Evolutionary conservation across 176 grass and related monocot species (phyloP).

Genomic region (Triticum urartu): DNA sequence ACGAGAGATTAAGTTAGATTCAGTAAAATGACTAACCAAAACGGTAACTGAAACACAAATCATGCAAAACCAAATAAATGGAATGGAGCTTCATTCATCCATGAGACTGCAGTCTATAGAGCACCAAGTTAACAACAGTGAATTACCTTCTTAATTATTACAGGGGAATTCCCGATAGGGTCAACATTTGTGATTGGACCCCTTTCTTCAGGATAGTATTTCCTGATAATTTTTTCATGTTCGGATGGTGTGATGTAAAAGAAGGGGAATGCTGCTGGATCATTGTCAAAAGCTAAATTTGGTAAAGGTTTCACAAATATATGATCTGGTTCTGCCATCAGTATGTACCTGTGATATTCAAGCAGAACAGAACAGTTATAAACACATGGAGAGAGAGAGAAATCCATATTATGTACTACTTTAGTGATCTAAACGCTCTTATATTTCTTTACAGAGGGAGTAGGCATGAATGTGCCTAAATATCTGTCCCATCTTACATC

Average conservation of each 20-base stretch:
- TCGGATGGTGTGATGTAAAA: conserved; percentile 87
- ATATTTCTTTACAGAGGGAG: too few relatives aligned
- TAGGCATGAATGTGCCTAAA: conserved; percentile 11
- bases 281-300: conserved; percentile 62
- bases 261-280: conserved; percentile 81
- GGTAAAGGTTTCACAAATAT: conserved; percentile 89
- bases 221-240: conserved; percentile 77
- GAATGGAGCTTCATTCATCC: conserved; percentile 2
- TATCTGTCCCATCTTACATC: background rate
- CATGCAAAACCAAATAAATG: background rate
- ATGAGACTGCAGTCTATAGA: background rate
- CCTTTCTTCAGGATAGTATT: conserved; percentile 85
- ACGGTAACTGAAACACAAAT: background rate
- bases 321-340: conserved; percentile 99
- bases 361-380: conserved; percentile 3
- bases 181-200: conserved; percentile 75
- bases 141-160: conserved; percentile 95
- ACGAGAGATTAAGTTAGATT: background rate
- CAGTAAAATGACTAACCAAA: background rate
- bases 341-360: conserved; percentile 69
- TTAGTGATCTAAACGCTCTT: too few relatives aligned
- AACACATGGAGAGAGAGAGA: background rate
- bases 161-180: conserved; percentile 97
- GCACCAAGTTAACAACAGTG: background rate
- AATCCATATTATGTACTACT: background rate